A percentile compares a stretch with the other conserved stretches of the same genome.
Conservation (phyloP, 805 yeast species). For the Kurtzmaniella fragi region DNA sequence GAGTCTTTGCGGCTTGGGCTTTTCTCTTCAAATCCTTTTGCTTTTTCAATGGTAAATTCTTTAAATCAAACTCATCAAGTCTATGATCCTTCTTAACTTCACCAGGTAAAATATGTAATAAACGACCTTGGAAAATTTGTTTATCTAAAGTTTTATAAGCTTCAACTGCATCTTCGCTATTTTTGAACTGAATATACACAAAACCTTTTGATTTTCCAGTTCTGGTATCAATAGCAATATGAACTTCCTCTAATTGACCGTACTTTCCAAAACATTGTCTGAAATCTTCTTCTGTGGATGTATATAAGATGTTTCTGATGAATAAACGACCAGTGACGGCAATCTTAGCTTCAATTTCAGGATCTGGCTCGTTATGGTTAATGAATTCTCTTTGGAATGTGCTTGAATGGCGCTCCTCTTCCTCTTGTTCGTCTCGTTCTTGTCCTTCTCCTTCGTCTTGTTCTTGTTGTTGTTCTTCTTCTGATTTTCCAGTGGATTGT, state of each 20-base stretch:
- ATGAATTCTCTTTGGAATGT: not conserved
- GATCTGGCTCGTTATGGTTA: conserved; percentile 34
- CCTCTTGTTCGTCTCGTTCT: conserved; percentile 5
- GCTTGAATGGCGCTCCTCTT: conserved; percentile 12
- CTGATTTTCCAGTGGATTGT: conserved; percentile 4
- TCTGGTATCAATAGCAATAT: conserved; percentile 85
- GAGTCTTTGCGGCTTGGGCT: conserved; percentile 77
- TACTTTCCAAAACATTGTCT: conserved; percentile 54
- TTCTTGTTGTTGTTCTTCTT: conserved; percentile 5
- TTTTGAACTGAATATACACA: conserved; percentile 74
- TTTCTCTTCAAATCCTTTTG: conserved; percentile 82
- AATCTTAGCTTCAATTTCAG: conserved; percentile 46
- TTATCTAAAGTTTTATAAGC: conserved; percentile 79
- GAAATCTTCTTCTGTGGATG: conserved; percentile 78
- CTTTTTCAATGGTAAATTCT: conserved; percentile 87
- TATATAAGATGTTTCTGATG: conserved; percentile 77
- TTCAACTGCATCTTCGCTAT: conserved; percentile 63
- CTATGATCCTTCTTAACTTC: conserved; percentile 76
- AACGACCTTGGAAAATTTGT: conserved; percentile 88
- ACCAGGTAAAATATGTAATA: conserved; percentile 84
- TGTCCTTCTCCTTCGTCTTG: conserved; percentile 7
- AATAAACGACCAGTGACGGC: conserved; percentile 75
- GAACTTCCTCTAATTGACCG: conserved; percentile 84
- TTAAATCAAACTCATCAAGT: conserved; percentile 85
- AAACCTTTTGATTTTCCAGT: conserved; percentile 91